A percentile compares a stretch with the other conserved stretches of the same genome.
Evolutionary conservation across 495 filamentous ascomycete genomes (phyloP).

Genomic region (Hyaloscypha bicolor): DNA sequence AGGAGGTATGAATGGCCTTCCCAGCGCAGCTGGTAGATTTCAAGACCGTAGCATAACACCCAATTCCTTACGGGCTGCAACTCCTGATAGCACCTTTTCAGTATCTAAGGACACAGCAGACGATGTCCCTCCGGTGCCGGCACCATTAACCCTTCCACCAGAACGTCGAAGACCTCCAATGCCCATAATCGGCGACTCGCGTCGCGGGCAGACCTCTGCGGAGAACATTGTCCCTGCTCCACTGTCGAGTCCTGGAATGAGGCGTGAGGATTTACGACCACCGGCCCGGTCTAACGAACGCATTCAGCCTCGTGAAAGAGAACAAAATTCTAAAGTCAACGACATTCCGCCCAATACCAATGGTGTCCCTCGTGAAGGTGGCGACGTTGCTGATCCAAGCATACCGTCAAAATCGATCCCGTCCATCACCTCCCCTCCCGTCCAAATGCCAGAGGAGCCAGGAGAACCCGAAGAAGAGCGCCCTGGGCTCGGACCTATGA

Average conservation of each 20-base stretch:
- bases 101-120: slow-evolving; percentile 33
- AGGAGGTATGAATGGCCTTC: slow-evolving; percentile 44
- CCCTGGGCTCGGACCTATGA: slow-evolving; percentile 88
- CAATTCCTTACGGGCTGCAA: slow-evolving; percentile 24
- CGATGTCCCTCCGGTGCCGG: slow-evolving; percentile 38
- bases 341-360: background rate
- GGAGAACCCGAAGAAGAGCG: slow-evolving; percentile 55
- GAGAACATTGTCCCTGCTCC: slow-evolving; percentile 54
- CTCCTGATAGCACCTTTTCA: slow-evolving; percentile 28
- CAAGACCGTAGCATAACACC: slow-evolving; percentile 33
- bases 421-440: slow-evolving; percentile 15
- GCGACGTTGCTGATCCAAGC: background rate
- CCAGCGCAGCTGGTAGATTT: slow-evolving; percentile 38
- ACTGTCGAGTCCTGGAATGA: slow-evolving; percentile 50
- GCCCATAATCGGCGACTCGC: slow-evolving; percentile 39
- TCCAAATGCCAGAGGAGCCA: slow-evolving; percentile 21
- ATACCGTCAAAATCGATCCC: background rate
- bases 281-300: slow-evolving; percentile 48
- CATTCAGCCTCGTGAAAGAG: slow-evolving; percentile 22
- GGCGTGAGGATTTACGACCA: slow-evolving; percentile 46
- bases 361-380: background rate
- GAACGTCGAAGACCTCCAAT: slow-evolving; percentile 56
- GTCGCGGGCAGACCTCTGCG: slow-evolving; percentile 16
- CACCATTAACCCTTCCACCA: slow-evolving; percentile 46
- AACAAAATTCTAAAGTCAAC: slow-evolving; percentile 8